phyloP scores from a whole-genome alignment of 768 basidiomycete genomes.

The Coprinopsis cinerea region DNA sequence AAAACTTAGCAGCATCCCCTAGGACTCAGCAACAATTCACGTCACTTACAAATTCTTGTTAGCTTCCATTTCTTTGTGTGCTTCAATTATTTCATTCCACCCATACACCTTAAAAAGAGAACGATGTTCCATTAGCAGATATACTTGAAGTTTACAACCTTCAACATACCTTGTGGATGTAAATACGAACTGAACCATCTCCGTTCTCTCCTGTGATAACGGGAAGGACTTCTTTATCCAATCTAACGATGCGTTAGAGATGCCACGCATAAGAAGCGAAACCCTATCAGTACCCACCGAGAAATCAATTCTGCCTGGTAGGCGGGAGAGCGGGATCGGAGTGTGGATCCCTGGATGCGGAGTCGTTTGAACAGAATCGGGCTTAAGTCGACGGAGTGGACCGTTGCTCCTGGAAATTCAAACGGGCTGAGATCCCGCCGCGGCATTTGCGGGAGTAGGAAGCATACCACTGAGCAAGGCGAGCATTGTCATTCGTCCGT shows the following conservation, averaged over 20 bases:
- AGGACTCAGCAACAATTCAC: constrained; percentile 1
- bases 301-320: constrained; percentile 74
- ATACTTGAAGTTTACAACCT: constrained; percentile 4
- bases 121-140: constrained; percentile 4
- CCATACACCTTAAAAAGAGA: constrained; percentile 54
- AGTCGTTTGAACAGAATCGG: constrained; percentile 81
- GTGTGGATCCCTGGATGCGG: constrained; percentile 82
- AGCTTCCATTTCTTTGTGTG: constrained; percentile 80
- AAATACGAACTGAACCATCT: constrained; percentile 58
- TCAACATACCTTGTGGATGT: constrained; percentile 64
- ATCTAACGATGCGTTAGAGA: constrained; percentile 39
- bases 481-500: constrained; percentile 71
- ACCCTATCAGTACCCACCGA: constrained; percentile 35
- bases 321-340: constrained; percentile 64
- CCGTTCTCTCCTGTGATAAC: constrained; percentile 56
- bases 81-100: constrained; percentile 74
- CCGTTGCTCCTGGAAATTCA: constrained; percentile 41
- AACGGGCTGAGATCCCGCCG: too few relatives aligned
- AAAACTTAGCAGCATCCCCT: too few relatives aligned
- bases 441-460: too few relatives aligned
- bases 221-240: constrained; percentile 47
- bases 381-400: constrained; percentile 48
- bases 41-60: constrained; percentile 38
- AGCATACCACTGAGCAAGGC: constrained; percentile 59
- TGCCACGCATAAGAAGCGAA: constrained; percentile 4